A percentile compares a stretch with the other conserved stretches of the same genome.
These are phyloP conservation scores for Suillus sp. DNA, from an alignment of 768 basidiomycete species.

Conservation along the genomic window DNA sequence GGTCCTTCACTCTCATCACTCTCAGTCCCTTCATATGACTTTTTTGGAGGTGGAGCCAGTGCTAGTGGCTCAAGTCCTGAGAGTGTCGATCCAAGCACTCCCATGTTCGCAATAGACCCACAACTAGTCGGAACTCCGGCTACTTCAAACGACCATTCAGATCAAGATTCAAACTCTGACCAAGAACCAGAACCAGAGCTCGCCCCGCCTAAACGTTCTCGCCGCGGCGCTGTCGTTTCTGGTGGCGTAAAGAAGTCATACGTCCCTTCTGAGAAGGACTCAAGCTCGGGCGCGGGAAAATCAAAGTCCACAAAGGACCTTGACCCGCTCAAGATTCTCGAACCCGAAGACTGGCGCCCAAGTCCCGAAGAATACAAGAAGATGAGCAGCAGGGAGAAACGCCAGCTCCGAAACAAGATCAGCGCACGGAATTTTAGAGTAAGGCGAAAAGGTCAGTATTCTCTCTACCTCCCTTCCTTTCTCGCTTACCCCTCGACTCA, in stretches of 20 bases:
- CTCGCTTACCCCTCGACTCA: constrained; percentile 30
- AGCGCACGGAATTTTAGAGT: constrained; percentile 95
- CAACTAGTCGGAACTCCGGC: constrained; percentile 73
- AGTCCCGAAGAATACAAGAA: constrained; percentile 93
- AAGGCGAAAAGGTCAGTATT: constrained; percentile 75
- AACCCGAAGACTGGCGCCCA: constrained; percentile 79
- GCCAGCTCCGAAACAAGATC: constrained; percentile 96
- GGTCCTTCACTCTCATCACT: constrained; percentile 29
- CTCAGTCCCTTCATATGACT: constrained; percentile 39
- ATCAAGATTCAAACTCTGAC: constrained; percentile 35
- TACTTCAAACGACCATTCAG: constrained; percentile 43
- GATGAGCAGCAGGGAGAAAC: constrained; percentile 93
- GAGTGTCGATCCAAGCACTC: constrained; percentile 23
- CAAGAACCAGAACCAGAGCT: constrained; percentile 31
- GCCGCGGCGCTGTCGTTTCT: constrained; percentile 69
- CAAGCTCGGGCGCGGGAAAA: constrained; percentile 14
- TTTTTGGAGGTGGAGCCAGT: constrained; percentile 39
- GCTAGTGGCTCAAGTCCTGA: constrained; percentile 25
- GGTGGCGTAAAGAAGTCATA: constrained; percentile 73
- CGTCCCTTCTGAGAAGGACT: constrained; percentile 36
- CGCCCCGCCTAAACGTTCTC: constrained; percentile 45
- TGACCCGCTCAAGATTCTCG: constrained; percentile 24
- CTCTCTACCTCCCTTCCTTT: not conserved
- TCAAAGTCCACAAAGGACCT: constrained; percentile 34
- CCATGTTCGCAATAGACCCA: constrained; percentile 64